These are phyloP conservation scores for Mytilinidion resinicola DNA, from an alignment of 495 filamentous ascomycete species.

Conservation along the genomic window DNA sequence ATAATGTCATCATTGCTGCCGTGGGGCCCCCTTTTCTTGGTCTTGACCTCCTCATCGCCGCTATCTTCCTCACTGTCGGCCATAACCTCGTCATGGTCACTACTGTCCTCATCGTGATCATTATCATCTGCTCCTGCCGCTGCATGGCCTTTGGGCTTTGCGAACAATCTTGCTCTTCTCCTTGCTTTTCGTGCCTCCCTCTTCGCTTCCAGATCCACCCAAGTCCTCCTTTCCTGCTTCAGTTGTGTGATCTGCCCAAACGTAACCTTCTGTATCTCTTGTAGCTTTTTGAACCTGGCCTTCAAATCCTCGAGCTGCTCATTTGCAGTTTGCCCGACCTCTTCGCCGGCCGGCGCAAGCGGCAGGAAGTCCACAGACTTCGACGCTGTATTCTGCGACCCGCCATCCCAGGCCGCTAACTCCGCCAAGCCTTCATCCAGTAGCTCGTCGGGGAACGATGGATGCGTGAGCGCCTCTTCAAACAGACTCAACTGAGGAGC, in stretches of 20 bases:
- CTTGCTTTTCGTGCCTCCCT: constrained; percentile 9
- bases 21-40: too few species aligned
- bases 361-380: constrained; percentile 32
- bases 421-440: constrained; percentile 53
- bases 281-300: constrained; percentile 32
- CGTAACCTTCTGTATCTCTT: constrained; percentile 35
- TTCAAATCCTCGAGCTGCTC: constrained; percentile 17
- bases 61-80: not conserved
- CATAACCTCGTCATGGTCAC: constrained; percentile 12
- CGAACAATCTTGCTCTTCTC: constrained; percentile 8
- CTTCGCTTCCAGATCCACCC: constrained; percentile 25
- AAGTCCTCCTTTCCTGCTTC: constrained; percentile 34
- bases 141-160: not conserved
- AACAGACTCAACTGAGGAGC: constrained; percentile 31
- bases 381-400: constrained; percentile 5
- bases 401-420: constrained; percentile 36
- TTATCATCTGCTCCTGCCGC: constrained; percentile 12
- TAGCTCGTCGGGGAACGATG: constrained; percentile 47
- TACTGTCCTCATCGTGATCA: constrained; percentile 2
- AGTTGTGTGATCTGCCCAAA: constrained; percentile 35
- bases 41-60: too few species aligned
- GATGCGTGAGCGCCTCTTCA: constrained; percentile 46
- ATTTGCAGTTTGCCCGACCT: not conserved
- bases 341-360: constrained; percentile 8
- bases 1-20: too few species aligned